Conservation (phyloP, 1,139 yeast genomes). For the Hyphopichia khmerensis region DNA sequence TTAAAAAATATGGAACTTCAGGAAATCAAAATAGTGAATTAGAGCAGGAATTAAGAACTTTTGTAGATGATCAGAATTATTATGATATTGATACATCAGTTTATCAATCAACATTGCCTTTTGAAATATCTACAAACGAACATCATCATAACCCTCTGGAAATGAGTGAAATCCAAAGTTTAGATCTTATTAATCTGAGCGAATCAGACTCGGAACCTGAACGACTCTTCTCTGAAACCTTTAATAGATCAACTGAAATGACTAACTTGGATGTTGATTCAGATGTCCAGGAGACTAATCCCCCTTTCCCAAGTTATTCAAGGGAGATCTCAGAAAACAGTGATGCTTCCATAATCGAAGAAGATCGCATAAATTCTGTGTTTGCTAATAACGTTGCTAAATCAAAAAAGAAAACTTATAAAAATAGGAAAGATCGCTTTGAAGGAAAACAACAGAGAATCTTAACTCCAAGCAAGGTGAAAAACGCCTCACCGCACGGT, state of each 20-base stretch:
- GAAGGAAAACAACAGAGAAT: not conserved
- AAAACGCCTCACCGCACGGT: too few species aligned
- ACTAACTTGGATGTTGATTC: not conserved
- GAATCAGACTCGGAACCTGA: conserved; percentile 1
- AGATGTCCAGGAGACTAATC: not conserved
- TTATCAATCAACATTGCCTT: not conserved
- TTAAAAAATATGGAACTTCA: conserved; percentile 17
- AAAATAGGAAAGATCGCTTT: not conserved
- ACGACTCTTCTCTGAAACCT: conserved; percentile 1
- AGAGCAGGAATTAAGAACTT: conserved; percentile 4
- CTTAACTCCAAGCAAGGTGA: not conserved
- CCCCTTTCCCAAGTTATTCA: not conserved
- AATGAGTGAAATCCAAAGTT: not conserved
- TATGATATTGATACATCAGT: conserved; percentile 1
- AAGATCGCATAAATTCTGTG: conserved; percentile 20
- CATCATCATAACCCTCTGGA: too few species aligned
- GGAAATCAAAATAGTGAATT: not conserved
- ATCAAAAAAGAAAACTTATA: not conserved
- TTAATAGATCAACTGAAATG: not conserved
- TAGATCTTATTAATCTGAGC: not conserved
- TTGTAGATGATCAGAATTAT: conserved; percentile 8
- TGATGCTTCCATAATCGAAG: conserved; percentile 15
- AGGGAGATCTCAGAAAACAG: not conserved
- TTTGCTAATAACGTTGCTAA: conserved; percentile 7
- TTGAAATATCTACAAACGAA: not conserved